phyloP scores from a whole-genome alignment of 2,329 filamentous ascomycete genomes.

The Pestalotiopsis sp. region DNA sequence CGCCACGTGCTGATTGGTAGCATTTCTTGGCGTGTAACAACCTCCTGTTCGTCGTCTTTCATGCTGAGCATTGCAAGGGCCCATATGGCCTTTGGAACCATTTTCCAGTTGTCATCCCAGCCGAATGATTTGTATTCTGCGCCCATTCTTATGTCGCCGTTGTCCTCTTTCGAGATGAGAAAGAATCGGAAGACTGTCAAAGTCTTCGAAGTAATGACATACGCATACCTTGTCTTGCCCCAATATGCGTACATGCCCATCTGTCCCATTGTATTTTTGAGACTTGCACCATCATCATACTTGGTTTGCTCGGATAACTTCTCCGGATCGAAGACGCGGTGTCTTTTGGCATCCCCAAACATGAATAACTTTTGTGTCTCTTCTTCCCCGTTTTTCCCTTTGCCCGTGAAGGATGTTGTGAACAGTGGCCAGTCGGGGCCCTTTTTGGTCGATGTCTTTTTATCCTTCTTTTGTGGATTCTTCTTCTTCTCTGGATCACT shows the following conservation, averaged over 20 bases:
- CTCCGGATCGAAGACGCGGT: not conserved
- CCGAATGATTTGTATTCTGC: not conserved
- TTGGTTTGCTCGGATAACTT: not conserved
- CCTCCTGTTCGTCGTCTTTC: not conserved
- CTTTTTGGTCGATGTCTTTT: not conserved
- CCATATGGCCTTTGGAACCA: not conserved
- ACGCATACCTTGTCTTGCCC: not conserved
- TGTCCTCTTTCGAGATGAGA: not conserved
- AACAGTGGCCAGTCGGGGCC: not conserved
- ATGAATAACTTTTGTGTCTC: not conserved
- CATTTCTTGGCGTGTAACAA: not conserved
- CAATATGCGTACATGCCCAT: not conserved
- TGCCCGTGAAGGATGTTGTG: not conserved
- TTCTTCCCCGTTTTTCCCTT: not conserved
- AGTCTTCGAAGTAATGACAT: not conserved
- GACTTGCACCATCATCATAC: not conserved
- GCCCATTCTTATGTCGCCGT: not conserved
- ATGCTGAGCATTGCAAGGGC: not conserved
- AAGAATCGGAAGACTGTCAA: not conserved
- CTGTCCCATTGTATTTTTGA: not conserved
- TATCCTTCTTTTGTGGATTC: not conserved
- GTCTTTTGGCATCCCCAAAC: not conserved
- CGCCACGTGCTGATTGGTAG: not conserved
- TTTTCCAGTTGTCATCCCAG: not conserved
- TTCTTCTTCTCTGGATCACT: not conserved